A percentile compares a stretch with the other conserved stretches of the same genome.
Evolutionary conservation across 345 rosid species (phyloP).

Genomic region (Schrenkiella parvula): DNA sequence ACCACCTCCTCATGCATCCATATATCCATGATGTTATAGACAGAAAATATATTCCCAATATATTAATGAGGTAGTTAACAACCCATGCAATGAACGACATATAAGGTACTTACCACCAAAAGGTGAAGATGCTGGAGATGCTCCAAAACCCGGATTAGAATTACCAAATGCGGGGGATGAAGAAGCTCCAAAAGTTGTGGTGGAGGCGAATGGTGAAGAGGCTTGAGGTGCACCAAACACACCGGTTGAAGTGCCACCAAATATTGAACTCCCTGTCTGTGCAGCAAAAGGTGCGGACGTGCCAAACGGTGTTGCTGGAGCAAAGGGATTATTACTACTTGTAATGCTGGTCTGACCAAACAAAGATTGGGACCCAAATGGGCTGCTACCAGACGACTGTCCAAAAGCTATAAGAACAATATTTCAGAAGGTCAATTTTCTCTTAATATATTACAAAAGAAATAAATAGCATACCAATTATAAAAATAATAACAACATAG

Average conservation of each 20-base stretch:
- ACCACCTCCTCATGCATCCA: background rate
- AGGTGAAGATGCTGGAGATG: slow-evolving; percentile 66
- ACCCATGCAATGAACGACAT: background rate
- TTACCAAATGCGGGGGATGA: slow-evolving; percentile 79
- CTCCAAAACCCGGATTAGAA: slow-evolving; percentile 67
- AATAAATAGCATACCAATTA: background rate
- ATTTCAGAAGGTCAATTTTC: background rate
- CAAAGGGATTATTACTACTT: slow-evolving; percentile 71
- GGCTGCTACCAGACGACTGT: slow-evolving; percentile 67
- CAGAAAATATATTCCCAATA: background rate
- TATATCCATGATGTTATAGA: background rate
- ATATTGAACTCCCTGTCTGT: slow-evolving; percentile 72
- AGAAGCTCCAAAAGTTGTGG: slow-evolving; percentile 63
- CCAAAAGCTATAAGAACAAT: slow-evolving; percentile 61
- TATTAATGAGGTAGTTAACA: background rate
- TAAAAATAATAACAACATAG: background rate
- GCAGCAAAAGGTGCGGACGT: slow-evolving; percentile 70
- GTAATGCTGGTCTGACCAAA: slow-evolving; percentile 76
- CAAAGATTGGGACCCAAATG: slow-evolving; percentile 69
- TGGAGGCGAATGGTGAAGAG: slow-evolving; percentile 65
- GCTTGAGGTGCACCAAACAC: slow-evolving; percentile 74
- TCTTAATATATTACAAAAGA: background rate
- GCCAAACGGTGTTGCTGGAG: slow-evolving; percentile 67
- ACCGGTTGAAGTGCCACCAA: slow-evolving; percentile 92
- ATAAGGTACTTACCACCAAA: slow-evolving; percentile 62